A percentile compares a stretch with the other conserved stretches of the same genome.
phyloP scores from a whole-genome alignment of 495 filamentous ascomycete genomes.

The Darksidea phi region DNA sequence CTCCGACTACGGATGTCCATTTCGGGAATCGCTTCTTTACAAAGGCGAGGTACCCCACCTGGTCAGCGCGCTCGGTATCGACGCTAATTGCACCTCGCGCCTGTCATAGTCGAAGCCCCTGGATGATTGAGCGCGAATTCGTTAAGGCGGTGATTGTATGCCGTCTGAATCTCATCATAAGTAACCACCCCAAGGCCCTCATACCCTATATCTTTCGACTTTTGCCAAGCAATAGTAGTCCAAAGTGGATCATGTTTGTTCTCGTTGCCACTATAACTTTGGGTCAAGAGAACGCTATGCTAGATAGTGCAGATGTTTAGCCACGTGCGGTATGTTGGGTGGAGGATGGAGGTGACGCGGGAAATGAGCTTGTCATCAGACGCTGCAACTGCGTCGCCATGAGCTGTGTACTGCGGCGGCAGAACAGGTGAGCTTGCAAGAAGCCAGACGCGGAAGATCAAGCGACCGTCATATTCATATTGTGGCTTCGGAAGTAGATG shows the following conservation, averaged over 20 bases:
- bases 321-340: not conserved
- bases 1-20: no score
- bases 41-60: no score
- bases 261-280: conserved; percentile 30
- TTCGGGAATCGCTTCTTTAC: no score
- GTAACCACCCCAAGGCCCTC: conserved; percentile 54
- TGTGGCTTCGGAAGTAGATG: no score
- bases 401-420: conserved; percentile 20
- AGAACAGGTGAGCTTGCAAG: conserved; percentile 27
- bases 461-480: not conserved
- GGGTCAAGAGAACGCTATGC: conserved; percentile 6
- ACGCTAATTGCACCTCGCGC: no score
- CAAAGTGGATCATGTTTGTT: conserved; percentile 48
- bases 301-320: conserved; percentile 11
- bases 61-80: no score
- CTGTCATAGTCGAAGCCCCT: no score
- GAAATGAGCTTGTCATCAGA: conserved; percentile 20
- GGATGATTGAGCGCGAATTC: conserved; percentile 64
- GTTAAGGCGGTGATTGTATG: conserved; percentile 54
- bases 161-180: conserved; percentile 50
- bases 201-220: conserved; percentile 54
- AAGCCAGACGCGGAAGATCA: conserved; percentile 29
- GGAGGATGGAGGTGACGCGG: conserved; percentile 15
- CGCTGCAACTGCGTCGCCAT: not conserved
- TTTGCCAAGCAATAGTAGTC: conserved; percentile 58